These are phyloP conservation scores for Helianthus tuberosus DNA, from an alignment of 129 eudicot genomes.

Conservation along the genomic window DNA sequence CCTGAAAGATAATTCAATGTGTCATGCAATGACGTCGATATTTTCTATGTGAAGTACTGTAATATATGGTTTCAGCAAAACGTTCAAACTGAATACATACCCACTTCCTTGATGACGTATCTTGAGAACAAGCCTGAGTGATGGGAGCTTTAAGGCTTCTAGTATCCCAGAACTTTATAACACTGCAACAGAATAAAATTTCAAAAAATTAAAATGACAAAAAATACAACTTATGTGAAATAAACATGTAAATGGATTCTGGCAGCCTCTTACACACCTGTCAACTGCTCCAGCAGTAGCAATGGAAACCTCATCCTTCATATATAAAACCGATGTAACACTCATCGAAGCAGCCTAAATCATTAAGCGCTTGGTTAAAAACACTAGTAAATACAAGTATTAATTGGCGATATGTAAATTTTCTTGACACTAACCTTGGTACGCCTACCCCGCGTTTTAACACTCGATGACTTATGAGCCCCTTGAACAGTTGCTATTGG, in stretches of 20 bases:
- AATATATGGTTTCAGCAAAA: conserved; percentile 15
- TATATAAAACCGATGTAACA: conserved; percentile 80
- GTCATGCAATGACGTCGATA: not conserved
- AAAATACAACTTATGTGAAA: not conserved
- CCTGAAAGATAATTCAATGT: conserved; percentile 43
- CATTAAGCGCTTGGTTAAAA: conserved; percentile 3
- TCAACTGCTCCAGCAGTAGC: conserved; percentile 98
- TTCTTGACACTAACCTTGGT: conserved; percentile 61
- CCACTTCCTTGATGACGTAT: conserved; percentile 40
- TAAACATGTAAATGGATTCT: not conserved
- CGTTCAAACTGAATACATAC: conserved; percentile 8
- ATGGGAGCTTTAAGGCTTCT: conserved; percentile 65
- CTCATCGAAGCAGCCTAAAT: conserved; percentile 80
- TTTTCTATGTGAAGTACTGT: not conserved
- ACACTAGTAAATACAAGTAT: not conserved
- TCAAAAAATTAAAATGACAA: not conserved
- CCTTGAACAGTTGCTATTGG: conserved; percentile 41
- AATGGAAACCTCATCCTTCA: conserved; percentile 79
- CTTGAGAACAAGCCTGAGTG: conserved; percentile 51
- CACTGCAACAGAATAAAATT: conserved; percentile 46
- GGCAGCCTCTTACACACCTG: conserved; percentile 51
- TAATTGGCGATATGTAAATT: not conserved
- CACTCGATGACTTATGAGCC: conserved; percentile 52
- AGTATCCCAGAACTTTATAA: conserved; percentile 80
- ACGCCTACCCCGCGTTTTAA: conserved; percentile 46